phyloP scores from a whole-genome alignment of 2,329 filamentous ascomycete genomes.

The Claviceps quebecensis region DNA sequence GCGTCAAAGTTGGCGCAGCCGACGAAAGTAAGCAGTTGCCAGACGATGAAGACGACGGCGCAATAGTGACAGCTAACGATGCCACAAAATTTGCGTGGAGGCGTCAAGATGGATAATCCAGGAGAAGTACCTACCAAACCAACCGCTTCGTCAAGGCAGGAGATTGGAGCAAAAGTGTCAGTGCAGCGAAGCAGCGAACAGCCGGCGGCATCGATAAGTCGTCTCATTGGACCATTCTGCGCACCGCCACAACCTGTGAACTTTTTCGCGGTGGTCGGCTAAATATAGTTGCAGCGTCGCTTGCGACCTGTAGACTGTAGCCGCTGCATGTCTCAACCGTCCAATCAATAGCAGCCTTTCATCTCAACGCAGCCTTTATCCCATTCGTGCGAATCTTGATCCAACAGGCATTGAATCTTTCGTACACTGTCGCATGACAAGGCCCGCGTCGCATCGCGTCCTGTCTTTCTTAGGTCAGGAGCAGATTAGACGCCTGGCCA shows the following conservation, averaged over 20 bases:
- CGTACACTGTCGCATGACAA: too few species aligned
- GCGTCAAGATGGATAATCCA: not conserved
- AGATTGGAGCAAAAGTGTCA: not conserved
- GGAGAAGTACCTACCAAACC: not conserved
- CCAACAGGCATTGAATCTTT: too few species aligned
- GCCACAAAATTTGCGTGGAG: not conserved
- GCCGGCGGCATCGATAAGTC: not conserved
- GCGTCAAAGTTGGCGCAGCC: constrained; percentile 1
- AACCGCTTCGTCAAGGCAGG: not conserved
- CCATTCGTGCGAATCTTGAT: too few species aligned
- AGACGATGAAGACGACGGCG: not conserved
- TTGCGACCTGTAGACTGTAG: too few species aligned
- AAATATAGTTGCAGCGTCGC: not conserved
- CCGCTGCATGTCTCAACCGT: too few species aligned
- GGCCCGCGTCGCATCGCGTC: too few species aligned
- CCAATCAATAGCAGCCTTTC: not conserved
- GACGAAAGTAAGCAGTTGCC: not conserved
- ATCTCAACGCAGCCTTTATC: too few species aligned
- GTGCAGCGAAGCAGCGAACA: not conserved
- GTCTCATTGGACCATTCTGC: not conserved
- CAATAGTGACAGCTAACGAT: constrained; percentile 1
- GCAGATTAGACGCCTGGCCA: too few species aligned
- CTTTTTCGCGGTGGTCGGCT: too few species aligned
- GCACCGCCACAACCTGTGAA: too few species aligned
- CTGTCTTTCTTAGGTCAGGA: too few species aligned